Percentiles rank a stretch among this genome's conserved stretches.
These are phyloP conservation scores for Fonsecaea multimorphosa DNA, from an alignment of 2,329 filamentous ascomycete genomes.

Conservation along the genomic window DNA sequence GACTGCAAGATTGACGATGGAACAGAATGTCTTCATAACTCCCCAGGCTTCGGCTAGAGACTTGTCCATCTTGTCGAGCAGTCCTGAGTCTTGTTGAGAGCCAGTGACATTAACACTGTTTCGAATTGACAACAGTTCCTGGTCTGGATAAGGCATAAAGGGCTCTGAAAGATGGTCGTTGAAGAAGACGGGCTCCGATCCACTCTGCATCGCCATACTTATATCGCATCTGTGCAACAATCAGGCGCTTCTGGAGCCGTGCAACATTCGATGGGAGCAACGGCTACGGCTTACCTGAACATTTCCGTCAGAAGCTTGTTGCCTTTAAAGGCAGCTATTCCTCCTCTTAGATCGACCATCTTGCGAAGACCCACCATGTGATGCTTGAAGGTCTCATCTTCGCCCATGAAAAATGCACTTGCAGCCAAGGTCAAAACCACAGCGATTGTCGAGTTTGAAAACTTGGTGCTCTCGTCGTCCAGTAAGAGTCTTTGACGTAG, in stretches of 20 bases:
- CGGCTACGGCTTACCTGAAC: slow-evolving; percentile 40
- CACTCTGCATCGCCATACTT: slow-evolving; percentile 40
- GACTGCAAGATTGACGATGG: slow-evolving; percentile 41
- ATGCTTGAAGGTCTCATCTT: slow-evolving; percentile 42
- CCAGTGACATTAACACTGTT: background rate
- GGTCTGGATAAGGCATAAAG: slow-evolving; percentile 38
- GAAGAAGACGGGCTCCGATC: slow-evolving; percentile 41
- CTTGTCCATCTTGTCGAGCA: slow-evolving; percentile 34
- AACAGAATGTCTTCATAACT: slow-evolving; percentile 41
- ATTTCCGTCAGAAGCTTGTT: slow-evolving; percentile 50
- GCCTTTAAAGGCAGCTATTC: slow-evolving; percentile 42
- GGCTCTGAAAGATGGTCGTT: slow-evolving; percentile 35
- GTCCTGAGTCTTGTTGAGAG: slow-evolving; percentile 15
- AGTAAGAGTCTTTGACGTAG: slow-evolving; percentile 44
- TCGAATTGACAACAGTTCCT: slow-evolving; percentile 18
- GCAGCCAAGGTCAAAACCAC: slow-evolving; percentile 45
- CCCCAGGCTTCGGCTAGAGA: slow-evolving; percentile 40
- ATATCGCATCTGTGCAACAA: slow-evolving; percentile 40
- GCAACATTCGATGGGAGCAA: background rate
- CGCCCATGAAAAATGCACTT: slow-evolving; percentile 43
- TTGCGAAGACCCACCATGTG: slow-evolving; percentile 49
- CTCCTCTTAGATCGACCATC: slow-evolving; percentile 49
- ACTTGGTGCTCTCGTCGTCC: slow-evolving; percentile 36
- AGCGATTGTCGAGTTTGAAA: slow-evolving; percentile 44
- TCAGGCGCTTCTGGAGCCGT: slow-evolving; percentile 13